Evolutionary conservation across 306 rosid species (phyloP).

Genomic region (Rosa multiflora): DNA sequence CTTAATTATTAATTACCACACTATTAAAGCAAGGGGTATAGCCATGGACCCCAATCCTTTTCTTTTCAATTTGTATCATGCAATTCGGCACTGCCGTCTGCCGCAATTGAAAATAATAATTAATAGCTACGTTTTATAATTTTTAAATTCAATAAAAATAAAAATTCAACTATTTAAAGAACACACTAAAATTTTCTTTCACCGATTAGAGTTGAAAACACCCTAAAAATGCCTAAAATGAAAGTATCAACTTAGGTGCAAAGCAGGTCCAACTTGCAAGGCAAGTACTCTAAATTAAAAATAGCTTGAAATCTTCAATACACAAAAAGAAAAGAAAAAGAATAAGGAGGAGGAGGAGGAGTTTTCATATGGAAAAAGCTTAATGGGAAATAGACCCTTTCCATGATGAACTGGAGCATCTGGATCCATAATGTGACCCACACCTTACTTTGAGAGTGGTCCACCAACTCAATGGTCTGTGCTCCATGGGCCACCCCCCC

Average conservation of each 20-base stretch:
- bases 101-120: background rate
- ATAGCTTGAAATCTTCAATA: background rate
- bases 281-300: background rate
- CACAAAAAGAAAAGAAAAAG: conserved; percentile 7
- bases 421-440: conserved; percentile 49
- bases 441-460: conserved; percentile 53
- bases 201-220: background rate
- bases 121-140: background rate
- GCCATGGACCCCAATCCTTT: background rate
- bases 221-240: background rate
- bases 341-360: background rate
- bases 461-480: conserved; percentile 51
- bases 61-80: background rate
- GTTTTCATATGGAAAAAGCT: conserved; percentile 14
- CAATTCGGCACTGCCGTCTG: background rate
- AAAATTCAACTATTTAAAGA: too few species aligned
- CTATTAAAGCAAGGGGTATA: background rate
- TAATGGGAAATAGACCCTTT: conserved; percentile 28
- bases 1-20: background rate
- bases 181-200: background rate
- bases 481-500: conserved; percentile 50
- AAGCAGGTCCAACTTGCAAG: conserved; percentile 4
- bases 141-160: background rate
- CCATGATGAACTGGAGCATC: conserved; percentile 56
- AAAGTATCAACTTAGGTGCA: background rate